These are phyloP conservation scores for Nothophaeocryptopus gaeumannii DNA, from an alignment of 2,329 filamentous ascomycete genomes.

Conservation along the genomic window DNA sequence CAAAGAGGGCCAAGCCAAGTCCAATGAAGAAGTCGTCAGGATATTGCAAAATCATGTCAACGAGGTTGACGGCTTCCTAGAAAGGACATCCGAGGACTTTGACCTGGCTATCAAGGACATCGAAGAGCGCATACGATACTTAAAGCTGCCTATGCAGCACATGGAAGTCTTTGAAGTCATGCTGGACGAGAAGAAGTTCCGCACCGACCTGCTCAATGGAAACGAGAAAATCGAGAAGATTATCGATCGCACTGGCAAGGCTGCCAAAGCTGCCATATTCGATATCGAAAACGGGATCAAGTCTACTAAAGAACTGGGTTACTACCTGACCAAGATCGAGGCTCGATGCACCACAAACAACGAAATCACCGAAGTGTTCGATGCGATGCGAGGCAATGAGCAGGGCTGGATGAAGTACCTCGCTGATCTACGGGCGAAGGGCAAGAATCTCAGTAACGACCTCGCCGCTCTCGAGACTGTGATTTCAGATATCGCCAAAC, in stretches of 20 bases:
- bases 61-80: constrained; percentile 87
- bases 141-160: constrained; percentile 81
- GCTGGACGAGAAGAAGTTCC: constrained; percentile 79
- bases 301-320: constrained; percentile 71
- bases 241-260: constrained; percentile 70
- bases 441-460: constrained; percentile 65
- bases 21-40: constrained; percentile 78
- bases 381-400: constrained; percentile 88
- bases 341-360: constrained; percentile 54
- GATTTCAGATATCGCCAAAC: constrained; percentile 79
- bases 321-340: constrained; percentile 66
- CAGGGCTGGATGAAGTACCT: constrained; percentile 86
- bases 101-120: constrained; percentile 75
- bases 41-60: constrained; percentile 92
- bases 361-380: constrained; percentile 70
- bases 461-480: constrained; percentile 72
- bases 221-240: constrained; percentile 92
- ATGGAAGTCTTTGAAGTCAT: constrained; percentile 80
- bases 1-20: constrained; percentile 81
- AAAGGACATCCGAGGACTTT: constrained; percentile 81
- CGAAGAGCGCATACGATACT: constrained; percentile 71
- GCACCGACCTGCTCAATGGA: constrained; percentile 75
- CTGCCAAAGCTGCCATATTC: constrained; percentile 72
- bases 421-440: constrained; percentile 69
- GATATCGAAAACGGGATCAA: constrained; percentile 77